phyloP scores from a whole-genome alignment of 352 stramenopile genomes.

The Phytophthora citrophthora region DNA sequence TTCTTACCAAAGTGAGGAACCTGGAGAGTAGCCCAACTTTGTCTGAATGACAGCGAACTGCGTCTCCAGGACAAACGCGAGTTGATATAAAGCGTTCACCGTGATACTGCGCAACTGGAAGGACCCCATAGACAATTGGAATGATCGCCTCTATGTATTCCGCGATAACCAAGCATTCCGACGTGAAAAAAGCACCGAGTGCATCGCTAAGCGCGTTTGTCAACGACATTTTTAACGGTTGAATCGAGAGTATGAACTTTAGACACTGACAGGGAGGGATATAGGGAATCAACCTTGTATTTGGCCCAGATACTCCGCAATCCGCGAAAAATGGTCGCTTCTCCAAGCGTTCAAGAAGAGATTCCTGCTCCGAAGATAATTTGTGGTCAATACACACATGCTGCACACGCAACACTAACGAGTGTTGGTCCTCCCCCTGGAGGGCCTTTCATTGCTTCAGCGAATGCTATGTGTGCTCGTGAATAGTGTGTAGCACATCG shows the following conservation, averaged over 20 bases:
- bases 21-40: constrained; percentile 17
- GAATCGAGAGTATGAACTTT: no score
- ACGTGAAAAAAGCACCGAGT: constrained; percentile 28
- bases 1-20: not conserved
- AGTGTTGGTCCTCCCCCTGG: no score
- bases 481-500: no score
- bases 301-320: not conserved
- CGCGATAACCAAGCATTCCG: constrained; percentile 39
- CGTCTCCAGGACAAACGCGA: constrained; percentile 20
- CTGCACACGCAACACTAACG: no score
- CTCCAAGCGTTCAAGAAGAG: constrained; percentile 5
- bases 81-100: constrained; percentile 16
- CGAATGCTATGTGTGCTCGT: no score
- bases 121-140: constrained; percentile 29
- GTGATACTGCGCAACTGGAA: no score
- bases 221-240: no score
- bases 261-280: no score
- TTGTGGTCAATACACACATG: constrained; percentile 4
- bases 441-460: no score
- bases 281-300: not conserved
- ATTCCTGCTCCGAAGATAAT: not conserved
- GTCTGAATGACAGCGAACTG: constrained; percentile 16
- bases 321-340: not conserved
- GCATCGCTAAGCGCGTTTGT: no score
- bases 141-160: constrained; percentile 41